Base-by-base conservation (phyloP, 2,329 filamentous ascomycete species). In the Monosporascus sp. region DNA sequence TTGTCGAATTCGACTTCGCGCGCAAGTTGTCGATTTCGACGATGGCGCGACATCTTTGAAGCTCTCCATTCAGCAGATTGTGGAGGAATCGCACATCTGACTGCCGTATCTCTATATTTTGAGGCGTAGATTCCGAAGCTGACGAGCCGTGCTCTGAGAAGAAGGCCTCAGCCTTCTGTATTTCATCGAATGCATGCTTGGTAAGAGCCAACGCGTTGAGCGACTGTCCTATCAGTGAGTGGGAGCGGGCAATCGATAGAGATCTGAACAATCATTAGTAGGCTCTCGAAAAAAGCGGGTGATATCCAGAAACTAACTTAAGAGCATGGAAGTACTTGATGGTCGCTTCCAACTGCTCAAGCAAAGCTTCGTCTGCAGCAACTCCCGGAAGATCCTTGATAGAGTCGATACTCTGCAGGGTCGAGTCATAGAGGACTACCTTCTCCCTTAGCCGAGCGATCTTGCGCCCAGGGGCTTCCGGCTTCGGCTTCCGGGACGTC, bases 351-450 rank as follows among this genome's bases (percentile, higher is more conserved):
- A 99, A 76, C 68, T 94, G 90, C 46, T 80, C 74, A 5, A 91
- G 78, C 59, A 99, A 88, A 17, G 74, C 77, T 41, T 84, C 80
- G 64, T 99, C 94, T 43, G 91, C 88, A 37, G 91, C 91, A 18
- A 97, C 89, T 70, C 94, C 94, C 2, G 91, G 88, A 15, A 99
- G 79, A 55, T 96, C 91, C 63, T 88, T 90, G 68, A 97, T 85
- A 5, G 91, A 90, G 60, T 97, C 89, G 55, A 99, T 78, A 70
- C 91, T 97, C 71, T 97, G 90, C 24, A 97, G 73, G 8, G 88
- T 95, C 24, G 91, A 90, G 68, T 97, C 91, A 68, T 97, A 97
- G 2, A 99, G 78, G 3, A 93, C 92, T 15, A 89, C 85, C 63
- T 90, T 87, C 69, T 97, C 93, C 65, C 91, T 88, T 50, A 97